These are phyloP conservation scores for Teratosphaeria destructans DNA, from an alignment of 2,329 filamentous ascomycete species.

Conservation along the genomic window DNA sequence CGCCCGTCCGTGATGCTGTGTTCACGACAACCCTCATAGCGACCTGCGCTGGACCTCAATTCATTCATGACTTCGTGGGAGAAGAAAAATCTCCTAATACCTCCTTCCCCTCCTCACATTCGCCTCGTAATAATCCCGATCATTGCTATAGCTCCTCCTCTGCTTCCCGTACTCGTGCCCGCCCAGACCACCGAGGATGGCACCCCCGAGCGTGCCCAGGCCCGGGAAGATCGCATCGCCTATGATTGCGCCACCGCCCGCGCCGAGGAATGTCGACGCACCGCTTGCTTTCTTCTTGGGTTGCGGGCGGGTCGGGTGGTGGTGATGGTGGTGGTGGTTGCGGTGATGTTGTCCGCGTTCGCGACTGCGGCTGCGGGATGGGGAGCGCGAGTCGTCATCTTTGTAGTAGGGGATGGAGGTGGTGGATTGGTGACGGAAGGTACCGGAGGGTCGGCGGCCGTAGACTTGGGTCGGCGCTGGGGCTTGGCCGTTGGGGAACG, in stretches of 20 bases:
- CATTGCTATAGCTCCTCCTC: constrained; percentile 15
- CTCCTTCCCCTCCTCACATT: constrained; percentile 1
- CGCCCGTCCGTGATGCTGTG: too few relatives aligned
- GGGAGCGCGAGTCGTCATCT: constrained; percentile 5
- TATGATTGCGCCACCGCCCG: constrained; percentile 34
- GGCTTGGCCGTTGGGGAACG: constrained; percentile 10
- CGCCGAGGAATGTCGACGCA: constrained; percentile 33
- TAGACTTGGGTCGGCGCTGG: constrained; percentile 1
- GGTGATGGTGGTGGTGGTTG: constrained; percentile 12
- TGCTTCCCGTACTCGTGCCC: constrained; percentile 32
- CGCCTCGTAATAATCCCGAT: constrained; percentile 2
- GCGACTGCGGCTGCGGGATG: constrained; percentile 11
- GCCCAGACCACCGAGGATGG: constrained; percentile 33
- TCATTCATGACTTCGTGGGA: neutral
- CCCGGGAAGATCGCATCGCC: constrained; percentile 37
- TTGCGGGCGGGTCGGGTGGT: constrained; percentile 8
- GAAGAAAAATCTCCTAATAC: neutral
- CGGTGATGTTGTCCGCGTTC: constrained; percentile 11
- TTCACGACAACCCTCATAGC: neutral
- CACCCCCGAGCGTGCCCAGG: constrained; percentile 28
- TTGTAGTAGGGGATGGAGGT: constrained; percentile 4
- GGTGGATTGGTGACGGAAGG: constrained; percentile 8
- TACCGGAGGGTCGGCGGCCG: constrained; percentile 3
- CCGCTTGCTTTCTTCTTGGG: constrained; percentile 15
- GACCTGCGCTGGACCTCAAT: neutral